Conservation (phyloP, 345 rosid genomes). For the Gossypioides kirkii region DNA sequence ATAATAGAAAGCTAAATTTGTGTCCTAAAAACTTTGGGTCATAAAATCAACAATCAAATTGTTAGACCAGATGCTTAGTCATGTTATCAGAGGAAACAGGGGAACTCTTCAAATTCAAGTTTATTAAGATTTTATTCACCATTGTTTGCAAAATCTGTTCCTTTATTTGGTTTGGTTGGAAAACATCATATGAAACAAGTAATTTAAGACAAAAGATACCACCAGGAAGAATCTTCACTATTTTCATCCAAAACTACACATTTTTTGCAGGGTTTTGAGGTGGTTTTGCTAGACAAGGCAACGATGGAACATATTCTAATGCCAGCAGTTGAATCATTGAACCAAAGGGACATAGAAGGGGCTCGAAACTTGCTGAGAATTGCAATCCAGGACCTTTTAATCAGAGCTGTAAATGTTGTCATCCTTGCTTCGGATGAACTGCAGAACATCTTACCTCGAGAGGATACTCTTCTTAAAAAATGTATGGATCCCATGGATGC, state of each 20-base stretch:
- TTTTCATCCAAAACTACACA: background rate
- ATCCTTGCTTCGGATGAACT: conserved; percentile 60
- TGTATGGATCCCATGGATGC: conserved; percentile 65
- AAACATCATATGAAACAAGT: background rate
- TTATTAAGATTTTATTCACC: background rate
- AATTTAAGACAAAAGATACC: background rate
- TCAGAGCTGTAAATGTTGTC: conserved; percentile 58
- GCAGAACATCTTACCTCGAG: conserved; percentile 39
- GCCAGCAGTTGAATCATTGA: conserved; percentile 47
- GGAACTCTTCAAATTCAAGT: background rate
- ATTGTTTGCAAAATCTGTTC: background rate
- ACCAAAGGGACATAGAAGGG: conserved; percentile 53
- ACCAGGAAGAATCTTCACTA: background rate
- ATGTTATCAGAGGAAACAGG: background rate
- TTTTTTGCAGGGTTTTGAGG: conserved; percentile 59
- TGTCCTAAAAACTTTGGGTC: background rate
- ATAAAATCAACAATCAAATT: background rate
- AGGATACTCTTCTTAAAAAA: conserved; percentile 61
- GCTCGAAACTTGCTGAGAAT: conserved; percentile 52
- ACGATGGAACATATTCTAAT: conserved; percentile 48
- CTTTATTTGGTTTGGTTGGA: too few species aligned
- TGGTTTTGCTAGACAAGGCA: conserved; percentile 55
- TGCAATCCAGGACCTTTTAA: conserved; percentile 50
- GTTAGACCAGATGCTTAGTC: background rate
- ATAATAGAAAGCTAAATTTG: background rate